A percentile compares a stretch with the other conserved stretches of the same genome.
phyloP scores from a whole-genome alignment of 2,329 filamentous ascomycete species.

The Paraconiothyrium sp. region DNA sequence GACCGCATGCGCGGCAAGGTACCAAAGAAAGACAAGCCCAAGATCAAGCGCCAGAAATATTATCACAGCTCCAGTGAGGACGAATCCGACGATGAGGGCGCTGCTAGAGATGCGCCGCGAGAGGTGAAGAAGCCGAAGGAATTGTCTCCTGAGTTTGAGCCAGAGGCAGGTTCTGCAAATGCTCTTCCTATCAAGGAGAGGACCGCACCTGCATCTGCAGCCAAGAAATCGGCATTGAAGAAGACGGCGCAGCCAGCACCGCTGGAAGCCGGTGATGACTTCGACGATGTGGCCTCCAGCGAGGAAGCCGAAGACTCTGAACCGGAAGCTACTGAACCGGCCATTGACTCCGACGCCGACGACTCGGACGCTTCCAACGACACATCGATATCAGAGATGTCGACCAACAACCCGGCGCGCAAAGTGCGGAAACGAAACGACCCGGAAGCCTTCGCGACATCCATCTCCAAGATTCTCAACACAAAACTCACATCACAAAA shows the following conservation, averaged over 20 bases:
- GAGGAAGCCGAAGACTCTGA: slow-evolving; percentile 49
- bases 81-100: slow-evolving; percentile 52
- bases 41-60: slow-evolving; percentile 68
- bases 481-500: slow-evolving; percentile 86
- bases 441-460: slow-evolving; percentile 88
- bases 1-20: slow-evolving; percentile 66
- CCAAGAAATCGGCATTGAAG: slow-evolving; percentile 32
- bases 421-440: slow-evolving; percentile 88
- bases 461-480: slow-evolving; percentile 89
- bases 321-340: slow-evolving; percentile 49
- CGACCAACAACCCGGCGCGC: slow-evolving; percentile 38
- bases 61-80: slow-evolving; percentile 73
- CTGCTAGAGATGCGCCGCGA: slow-evolving; percentile 43
- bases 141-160: slow-evolving; percentile 55
- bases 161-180: slow-evolving; percentile 35
- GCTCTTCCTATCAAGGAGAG: slow-evolving; percentile 14
- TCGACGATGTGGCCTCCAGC: slow-evolving; percentile 39
- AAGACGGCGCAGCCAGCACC: slow-evolving; percentile 30
- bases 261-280: slow-evolving; percentile 31
- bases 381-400: slow-evolving; percentile 45
- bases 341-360: slow-evolving; percentile 41
- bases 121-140: slow-evolving; percentile 5
- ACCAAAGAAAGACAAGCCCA: slow-evolving; percentile 63
- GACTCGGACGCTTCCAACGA: slow-evolving; percentile 54
- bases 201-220: slow-evolving; percentile 14